These are phyloP conservation scores for Trypanosoma mega DNA, from an alignment of 208 protist species.

Conservation along the genomic window DNA sequence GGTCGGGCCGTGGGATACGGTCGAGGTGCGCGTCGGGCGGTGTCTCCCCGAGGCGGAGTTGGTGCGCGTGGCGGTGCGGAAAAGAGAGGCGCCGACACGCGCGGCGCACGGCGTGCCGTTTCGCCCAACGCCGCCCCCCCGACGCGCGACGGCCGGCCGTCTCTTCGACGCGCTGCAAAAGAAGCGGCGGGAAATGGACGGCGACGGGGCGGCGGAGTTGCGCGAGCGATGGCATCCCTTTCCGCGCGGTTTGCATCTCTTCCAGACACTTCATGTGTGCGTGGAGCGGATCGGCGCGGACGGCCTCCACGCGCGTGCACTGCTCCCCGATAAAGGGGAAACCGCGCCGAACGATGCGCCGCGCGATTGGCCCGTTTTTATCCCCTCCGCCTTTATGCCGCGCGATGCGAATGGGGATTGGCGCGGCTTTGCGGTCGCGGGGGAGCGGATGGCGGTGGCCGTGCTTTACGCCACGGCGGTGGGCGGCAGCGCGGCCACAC, in stretches of 20 bases:
- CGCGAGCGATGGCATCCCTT: constrained; percentile 51
- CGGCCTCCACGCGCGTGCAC: constrained; percentile 52
- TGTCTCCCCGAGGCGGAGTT: not conserved
- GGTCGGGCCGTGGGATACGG: constrained; percentile 51
- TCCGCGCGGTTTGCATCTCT: constrained; percentile 42
- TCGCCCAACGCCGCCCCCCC: constrained; percentile 1
- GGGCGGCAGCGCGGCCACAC: constrained; percentile 58
- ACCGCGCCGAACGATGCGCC: constrained; percentile 10
- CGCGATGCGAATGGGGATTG: constrained; percentile 34
- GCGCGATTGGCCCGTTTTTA: constrained; percentile 39
- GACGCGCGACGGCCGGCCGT: constrained; percentile 43
- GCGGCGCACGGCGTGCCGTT: not conserved
- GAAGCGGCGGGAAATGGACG: constrained; percentile 1
- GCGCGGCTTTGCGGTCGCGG: constrained; percentile 61
- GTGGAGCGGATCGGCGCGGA: constrained; percentile 61
- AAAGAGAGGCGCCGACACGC: not conserved
- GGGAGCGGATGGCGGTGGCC: constrained; percentile 69
- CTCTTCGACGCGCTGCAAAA: constrained; percentile 50
- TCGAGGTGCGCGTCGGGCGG: constrained; percentile 41
- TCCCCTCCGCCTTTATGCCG: constrained; percentile 63
- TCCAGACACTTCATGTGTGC: constrained; percentile 49
- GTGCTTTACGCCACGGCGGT: constrained; percentile 69
- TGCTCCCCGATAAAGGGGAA: constrained; percentile 26
- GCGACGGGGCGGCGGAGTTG: constrained; percentile 8
- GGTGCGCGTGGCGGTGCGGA: not conserved